phyloP scores from a whole-genome alignment of 352 stramenopile species.

The Phytopythium chamaehyphon region DNA sequence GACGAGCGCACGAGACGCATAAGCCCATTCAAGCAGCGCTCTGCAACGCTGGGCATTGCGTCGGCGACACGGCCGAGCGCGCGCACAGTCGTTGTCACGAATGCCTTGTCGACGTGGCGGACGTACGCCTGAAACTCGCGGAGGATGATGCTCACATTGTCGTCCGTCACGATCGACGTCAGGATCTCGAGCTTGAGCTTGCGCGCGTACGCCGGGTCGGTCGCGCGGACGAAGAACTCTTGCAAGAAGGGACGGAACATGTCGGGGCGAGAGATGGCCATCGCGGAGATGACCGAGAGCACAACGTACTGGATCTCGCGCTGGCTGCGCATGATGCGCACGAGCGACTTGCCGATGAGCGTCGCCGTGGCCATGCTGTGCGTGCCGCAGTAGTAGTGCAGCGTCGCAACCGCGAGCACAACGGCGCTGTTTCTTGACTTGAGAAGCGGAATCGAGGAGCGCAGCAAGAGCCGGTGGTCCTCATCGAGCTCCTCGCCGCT shows the following conservation, averaged over 20 bases:
- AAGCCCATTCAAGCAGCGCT: constrained; percentile 89
- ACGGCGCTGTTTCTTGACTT: constrained; percentile 97
- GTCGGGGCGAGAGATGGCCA: constrained; percentile 92
- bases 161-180: constrained; percentile 87
- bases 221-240: constrained; percentile 96
- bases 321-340: constrained; percentile 95
- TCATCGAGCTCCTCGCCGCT: constrained; percentile 88
- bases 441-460: constrained; percentile 93
- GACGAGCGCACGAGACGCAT: constrained; percentile 84
- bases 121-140: constrained; percentile 97
- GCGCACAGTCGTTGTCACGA: constrained; percentile 92
- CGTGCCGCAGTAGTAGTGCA: constrained; percentile 97
- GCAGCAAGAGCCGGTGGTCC: constrained; percentile 95
- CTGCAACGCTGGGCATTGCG: constrained; percentile 82
- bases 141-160: constrained; percentile 93
- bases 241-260: constrained; percentile 96
- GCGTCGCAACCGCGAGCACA: constrained; percentile 93
- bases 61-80: constrained; percentile 93
- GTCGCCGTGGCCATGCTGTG: constrained; percentile 82
- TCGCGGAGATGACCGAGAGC: constrained; percentile 92
- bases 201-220: constrained; percentile 93
- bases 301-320: constrained; percentile 98
- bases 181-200: constrained; percentile 98
- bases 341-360: constrained; percentile 95
- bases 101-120: constrained; percentile 92